phyloP scores from a whole-genome alignment of 306 rosid genomes.

The Styphnolobium japonicum region DNA sequence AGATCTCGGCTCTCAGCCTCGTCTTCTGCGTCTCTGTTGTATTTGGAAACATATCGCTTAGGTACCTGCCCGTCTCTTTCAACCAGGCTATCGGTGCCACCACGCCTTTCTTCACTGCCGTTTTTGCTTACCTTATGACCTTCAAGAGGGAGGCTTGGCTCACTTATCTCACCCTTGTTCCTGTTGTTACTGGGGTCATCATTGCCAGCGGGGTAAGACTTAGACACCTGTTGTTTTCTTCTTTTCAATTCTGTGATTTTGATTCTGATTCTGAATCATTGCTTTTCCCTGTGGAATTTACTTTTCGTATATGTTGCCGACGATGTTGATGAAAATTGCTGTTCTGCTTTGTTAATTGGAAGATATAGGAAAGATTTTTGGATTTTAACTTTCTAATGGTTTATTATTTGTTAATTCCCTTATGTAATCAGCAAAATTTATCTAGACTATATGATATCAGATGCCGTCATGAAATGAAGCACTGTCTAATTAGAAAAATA shows the following conservation, averaged over 20 bases:
- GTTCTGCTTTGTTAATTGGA: background rate
- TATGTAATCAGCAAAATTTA: background rate
- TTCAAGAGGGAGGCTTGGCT: conserved; percentile 97
- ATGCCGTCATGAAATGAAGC: conserved; percentile 1
- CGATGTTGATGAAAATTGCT: too few species aligned
- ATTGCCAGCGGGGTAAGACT: conserved; percentile 93
- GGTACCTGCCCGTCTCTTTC: conserved; percentile 89
- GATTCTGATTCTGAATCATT: background rate
- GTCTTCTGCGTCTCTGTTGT: conserved; percentile 94
- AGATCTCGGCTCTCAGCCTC: conserved; percentile 90
- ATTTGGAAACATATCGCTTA: conserved; percentile 84
- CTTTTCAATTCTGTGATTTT: background rate
- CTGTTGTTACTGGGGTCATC: conserved; percentile 93
- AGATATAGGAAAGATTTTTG: background rate
- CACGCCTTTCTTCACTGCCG: conserved; percentile 94
- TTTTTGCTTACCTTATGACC: conserved; percentile 92
- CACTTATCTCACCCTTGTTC: conserved; percentile 87
- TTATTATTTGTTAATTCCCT: background rate
- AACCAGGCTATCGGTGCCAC: conserved; percentile 98
- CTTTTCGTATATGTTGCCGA: too few species aligned
- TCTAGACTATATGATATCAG: conserved; percentile 7
- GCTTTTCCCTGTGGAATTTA: background rate
- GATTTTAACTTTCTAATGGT: background rate
- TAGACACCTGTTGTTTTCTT: background rate
- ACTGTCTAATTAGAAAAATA: background rate